A percentile compares a stretch with the other conserved stretches of the same genome.
Conservation (phyloP, 306 rosid genomes). For the Aeschynomene evenia region DNA sequence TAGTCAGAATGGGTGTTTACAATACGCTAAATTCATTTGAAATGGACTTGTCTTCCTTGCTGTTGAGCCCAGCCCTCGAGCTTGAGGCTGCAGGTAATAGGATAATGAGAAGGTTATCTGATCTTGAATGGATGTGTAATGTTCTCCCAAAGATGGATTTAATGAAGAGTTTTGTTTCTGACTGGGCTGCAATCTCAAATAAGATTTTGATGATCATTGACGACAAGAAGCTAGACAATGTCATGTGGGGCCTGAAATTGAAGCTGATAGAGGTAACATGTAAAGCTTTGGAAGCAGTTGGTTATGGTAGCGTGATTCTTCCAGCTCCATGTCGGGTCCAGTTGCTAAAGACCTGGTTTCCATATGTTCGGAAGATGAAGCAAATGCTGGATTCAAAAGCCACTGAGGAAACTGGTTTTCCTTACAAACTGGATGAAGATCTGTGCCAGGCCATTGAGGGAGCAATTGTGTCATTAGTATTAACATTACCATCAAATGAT, state of each 20-base stretch:
- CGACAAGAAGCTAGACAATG: conserved; percentile 64
- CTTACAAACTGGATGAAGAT: conserved; percentile 71
- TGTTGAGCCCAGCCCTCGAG: conserved; percentile 40
- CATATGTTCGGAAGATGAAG: conserved; percentile 79
- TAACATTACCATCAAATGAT: conserved; percentile 84
- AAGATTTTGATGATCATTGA: conserved; percentile 53
- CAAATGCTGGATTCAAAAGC: conserved; percentile 67
- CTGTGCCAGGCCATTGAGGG: conserved; percentile 83
- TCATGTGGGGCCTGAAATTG: conserved; percentile 80
- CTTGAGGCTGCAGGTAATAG: conserved; percentile 46
- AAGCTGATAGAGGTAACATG: conserved; percentile 77
- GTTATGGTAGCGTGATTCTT: conserved; percentile 82
- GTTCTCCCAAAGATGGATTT: conserved; percentile 81
- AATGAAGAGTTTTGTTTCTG: conserved; percentile 76
- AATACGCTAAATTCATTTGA: conserved; percentile 54
- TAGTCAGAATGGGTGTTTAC: conserved; percentile 55
- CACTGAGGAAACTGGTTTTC: conserved; percentile 50
- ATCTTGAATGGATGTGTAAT: conserved; percentile 90
- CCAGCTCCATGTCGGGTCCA: conserved; percentile 60
- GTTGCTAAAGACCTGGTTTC: conserved; percentile 79
- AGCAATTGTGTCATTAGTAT: conserved; percentile 65
- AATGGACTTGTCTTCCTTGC: conserved; percentile 57
- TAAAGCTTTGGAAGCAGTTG: conserved; percentile 92
- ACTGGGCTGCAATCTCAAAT: conserved; percentile 67
- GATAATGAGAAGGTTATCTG: conserved; percentile 58